phyloP scores from a whole-genome alignment of 306 rosid species.

The Glycine latifolia region DNA sequence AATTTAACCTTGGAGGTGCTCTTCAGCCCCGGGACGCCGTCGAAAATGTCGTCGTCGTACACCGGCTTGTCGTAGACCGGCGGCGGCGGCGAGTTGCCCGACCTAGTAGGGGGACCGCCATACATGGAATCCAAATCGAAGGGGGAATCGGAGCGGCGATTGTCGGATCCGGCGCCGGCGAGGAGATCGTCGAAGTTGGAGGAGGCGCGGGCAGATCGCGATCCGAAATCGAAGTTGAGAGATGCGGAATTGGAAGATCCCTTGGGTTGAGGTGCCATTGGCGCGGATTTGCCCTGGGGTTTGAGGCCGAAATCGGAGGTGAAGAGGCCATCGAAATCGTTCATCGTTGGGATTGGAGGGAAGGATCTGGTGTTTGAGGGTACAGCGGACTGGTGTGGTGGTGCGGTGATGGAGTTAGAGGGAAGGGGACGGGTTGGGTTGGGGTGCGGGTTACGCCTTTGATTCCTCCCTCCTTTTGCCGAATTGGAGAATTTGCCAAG shows the following conservation, averaged over 20 bases:
- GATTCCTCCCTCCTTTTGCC: conserved; percentile 23
- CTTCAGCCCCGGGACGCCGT: conserved; percentile 85
- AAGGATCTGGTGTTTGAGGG: conserved; percentile 45
- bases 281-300: conserved; percentile 81
- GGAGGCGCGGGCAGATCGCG: conserved; percentile 63
- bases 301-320: conserved; percentile 79
- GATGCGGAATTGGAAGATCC: conserved; percentile 50
- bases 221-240: conserved; percentile 68
- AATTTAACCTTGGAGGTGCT: conserved; percentile 65
- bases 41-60: conserved; percentile 87
- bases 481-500: not conserved
- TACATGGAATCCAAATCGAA: conserved; percentile 74
- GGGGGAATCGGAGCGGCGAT: conserved; percentile 52
- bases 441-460: not conserved
- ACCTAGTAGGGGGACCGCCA: conserved; percentile 50
- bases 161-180: conserved; percentile 64
- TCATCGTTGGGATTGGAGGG: conserved; percentile 59
- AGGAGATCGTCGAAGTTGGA: conserved; percentile 62
- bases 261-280: conserved; percentile 75
- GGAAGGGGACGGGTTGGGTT: not conserved
- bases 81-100: conserved; percentile 76
- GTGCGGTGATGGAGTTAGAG: not conserved
- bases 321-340: conserved; percentile 91
- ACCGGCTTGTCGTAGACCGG: conserved; percentile 70
- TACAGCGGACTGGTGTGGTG: not conserved